These are phyloP conservation scores for Podaxis carcinomalis DNA, from an alignment of 768 basidiomycete species.

Conservation along the genomic window DNA sequence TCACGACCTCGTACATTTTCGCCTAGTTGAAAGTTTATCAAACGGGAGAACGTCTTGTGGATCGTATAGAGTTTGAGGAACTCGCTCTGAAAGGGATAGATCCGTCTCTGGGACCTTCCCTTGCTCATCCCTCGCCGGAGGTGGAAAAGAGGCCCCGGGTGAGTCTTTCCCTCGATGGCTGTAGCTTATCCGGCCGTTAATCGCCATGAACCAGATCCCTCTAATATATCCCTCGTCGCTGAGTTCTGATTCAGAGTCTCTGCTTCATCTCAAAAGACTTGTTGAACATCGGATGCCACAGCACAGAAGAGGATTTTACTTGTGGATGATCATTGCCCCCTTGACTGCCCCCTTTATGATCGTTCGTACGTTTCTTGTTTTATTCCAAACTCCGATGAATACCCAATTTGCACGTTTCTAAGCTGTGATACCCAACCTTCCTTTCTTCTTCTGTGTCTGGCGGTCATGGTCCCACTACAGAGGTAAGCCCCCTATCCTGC, in stretches of 20 bases:
- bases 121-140: constrained; percentile 24
- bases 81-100: constrained; percentile 70
- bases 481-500: constrained; percentile 35
- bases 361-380: constrained; percentile 51
- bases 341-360: constrained; percentile 74
- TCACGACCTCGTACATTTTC: not conserved
- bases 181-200: not conserved
- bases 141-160: constrained; percentile 11
- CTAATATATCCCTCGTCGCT: constrained; percentile 54
- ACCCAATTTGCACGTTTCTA: not conserved
- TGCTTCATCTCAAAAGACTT: constrained; percentile 46
- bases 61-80: constrained; percentile 79
- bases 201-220: constrained; percentile 46
- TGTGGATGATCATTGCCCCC: constrained; percentile 65
- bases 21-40: constrained; percentile 54
- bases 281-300: constrained; percentile 52
- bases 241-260: constrained; percentile 27
- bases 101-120: constrained; percentile 59
- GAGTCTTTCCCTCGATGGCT: not conserved
- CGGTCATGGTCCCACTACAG: constrained; percentile 81
- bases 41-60: constrained; percentile 63
- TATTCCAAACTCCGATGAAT: not conserved
- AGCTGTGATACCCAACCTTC: constrained; percentile 82
- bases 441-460: constrained; percentile 85
- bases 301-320: constrained; percentile 62